A percentile compares a stretch with the other conserved stretches of the same genome.
phyloP scores from a whole-genome alignment of 257 asterid species.

The Vinca minor region DNA sequence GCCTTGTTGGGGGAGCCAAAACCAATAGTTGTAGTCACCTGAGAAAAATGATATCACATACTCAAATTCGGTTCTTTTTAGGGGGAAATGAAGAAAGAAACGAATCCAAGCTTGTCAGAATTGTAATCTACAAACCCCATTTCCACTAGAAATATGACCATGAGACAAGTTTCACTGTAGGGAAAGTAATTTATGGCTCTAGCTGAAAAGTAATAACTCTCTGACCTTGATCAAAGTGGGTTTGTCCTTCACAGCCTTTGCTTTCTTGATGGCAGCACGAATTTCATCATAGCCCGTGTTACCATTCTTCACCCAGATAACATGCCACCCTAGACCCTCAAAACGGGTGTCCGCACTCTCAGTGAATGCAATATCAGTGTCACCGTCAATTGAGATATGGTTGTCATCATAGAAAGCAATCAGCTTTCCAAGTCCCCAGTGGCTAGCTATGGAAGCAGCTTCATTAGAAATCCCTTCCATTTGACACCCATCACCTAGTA shows the following conservation, averaged over 20 bases:
- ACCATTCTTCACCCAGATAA: conserved; percentile 93
- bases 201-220: not conserved
- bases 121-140: too few relatives aligned
- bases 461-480: conserved; percentile 97
- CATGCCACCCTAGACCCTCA: conserved; percentile 96
- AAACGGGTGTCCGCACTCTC: conserved; percentile 74
- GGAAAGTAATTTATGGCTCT: not conserved
- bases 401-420: conserved; percentile 92
- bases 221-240: conserved; percentile 82
- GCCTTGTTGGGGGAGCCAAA: conserved; percentile 73
- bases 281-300: conserved; percentile 90
- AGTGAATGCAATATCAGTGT: conserved; percentile 92
- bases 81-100: not conserved
- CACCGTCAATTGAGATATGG: conserved; percentile 94
- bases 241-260: conserved; percentile 84
- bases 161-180: not conserved
- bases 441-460: conserved; percentile 93
- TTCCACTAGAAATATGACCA: too few relatives aligned
- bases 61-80: not conserved
- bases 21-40: conserved; percentile 72
- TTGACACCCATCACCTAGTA: conserved; percentile 81
- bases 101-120: not conserved
- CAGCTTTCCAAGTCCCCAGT: conserved; percentile 94
- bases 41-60: not conserved
- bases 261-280: conserved; percentile 90